Conservation (phyloP, 78 protist genomes). For the Protostelium mycophagum region DNA sequence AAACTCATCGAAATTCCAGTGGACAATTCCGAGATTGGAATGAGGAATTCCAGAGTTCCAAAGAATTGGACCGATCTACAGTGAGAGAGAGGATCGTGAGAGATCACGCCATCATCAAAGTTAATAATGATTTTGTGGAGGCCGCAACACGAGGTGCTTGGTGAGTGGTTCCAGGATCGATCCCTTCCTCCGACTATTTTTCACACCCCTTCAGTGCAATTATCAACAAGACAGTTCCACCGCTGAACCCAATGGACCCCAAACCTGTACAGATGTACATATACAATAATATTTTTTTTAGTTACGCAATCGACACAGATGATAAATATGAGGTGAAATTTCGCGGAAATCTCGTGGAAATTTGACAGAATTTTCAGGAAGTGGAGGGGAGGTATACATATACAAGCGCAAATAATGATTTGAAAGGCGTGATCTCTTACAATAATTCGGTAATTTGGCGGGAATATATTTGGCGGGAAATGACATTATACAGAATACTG, state of each 20-base stretch:
- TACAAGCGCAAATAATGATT: conserved; percentile 49
- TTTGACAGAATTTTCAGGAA: background rate
- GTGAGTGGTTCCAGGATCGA: background rate
- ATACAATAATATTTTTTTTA: conserved; percentile 66
- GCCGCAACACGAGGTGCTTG: conserved; percentile 67
- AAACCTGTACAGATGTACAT: conserved; percentile 51
- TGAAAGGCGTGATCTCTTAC: conserved; percentile 45
- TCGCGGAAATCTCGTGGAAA: too few species aligned
- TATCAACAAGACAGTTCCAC: conserved; percentile 22
- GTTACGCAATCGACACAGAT: conserved; percentile 47
- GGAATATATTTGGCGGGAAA: background rate
- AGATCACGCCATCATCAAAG: conserved; percentile 57
- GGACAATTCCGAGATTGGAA: conserved; percentile 72
- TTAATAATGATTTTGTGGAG: conserved; percentile 67
- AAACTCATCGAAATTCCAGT: too few species aligned
- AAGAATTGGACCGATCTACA: conserved; percentile 29
- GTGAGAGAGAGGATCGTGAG: conserved; percentile 52
- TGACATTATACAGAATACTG: conserved; percentile 13
- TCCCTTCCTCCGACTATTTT: background rate
- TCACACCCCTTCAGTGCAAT: background rate
- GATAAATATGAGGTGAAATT: background rate
- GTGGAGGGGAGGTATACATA: background rate
- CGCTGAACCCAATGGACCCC: conserved; percentile 66
- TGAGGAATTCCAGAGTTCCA: conserved; percentile 57
- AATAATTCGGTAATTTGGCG: conserved; percentile 35